These are phyloP conservation scores for Viola pubescens DNA, from an alignment of 441 rosid genomes.

Conservation along the genomic window DNA sequence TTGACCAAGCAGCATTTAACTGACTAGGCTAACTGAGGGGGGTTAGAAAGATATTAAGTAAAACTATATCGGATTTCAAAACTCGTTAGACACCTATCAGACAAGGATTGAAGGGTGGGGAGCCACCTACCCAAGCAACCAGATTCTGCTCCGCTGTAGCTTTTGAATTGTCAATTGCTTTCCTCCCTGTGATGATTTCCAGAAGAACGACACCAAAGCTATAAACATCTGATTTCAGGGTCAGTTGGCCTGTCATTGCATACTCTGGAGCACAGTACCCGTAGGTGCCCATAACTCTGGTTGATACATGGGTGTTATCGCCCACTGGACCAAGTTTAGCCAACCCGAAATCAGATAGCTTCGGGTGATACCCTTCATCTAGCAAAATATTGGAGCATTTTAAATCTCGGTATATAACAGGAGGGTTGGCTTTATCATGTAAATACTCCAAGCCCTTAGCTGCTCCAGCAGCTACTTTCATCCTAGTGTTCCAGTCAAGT, in stretches of 20 bases:
- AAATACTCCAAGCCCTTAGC: conserved; percentile 86
- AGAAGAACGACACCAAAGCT: conserved; percentile 95
- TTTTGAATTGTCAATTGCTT: conserved; percentile 68
- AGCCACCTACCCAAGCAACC: conserved; percentile 76
- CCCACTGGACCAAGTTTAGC: conserved; percentile 99
- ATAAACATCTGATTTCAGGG: conserved; percentile 85
- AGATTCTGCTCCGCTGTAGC: conserved; percentile 72
- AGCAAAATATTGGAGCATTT: conserved; percentile 92
- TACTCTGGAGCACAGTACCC: conserved; percentile 98
- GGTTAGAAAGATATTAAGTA: too few relatives aligned
- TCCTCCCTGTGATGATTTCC: conserved; percentile 85
- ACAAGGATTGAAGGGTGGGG: background rate
- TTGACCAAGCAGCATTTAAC: too few relatives aligned
- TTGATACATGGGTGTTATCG: conserved; percentile 86
- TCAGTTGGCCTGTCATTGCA: conserved; percentile 97
- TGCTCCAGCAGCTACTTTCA: conserved; percentile 95
- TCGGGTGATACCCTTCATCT: conserved; percentile 63
- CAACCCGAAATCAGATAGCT: conserved; percentile 90
- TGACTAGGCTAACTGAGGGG: too few relatives aligned
- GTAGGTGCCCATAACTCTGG: conserved; percentile 95
- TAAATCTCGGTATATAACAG: conserved; percentile 87
- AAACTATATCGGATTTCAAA: background rate
- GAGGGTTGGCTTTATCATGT: conserved; percentile 83
- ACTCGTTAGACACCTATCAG: background rate
- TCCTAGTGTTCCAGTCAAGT: conserved; percentile 90